A percentile compares a stretch with the other conserved stretches of the same genome.
Conservation (phyloP, 257 asterid species). For the Scutellaria barbata region DNA sequence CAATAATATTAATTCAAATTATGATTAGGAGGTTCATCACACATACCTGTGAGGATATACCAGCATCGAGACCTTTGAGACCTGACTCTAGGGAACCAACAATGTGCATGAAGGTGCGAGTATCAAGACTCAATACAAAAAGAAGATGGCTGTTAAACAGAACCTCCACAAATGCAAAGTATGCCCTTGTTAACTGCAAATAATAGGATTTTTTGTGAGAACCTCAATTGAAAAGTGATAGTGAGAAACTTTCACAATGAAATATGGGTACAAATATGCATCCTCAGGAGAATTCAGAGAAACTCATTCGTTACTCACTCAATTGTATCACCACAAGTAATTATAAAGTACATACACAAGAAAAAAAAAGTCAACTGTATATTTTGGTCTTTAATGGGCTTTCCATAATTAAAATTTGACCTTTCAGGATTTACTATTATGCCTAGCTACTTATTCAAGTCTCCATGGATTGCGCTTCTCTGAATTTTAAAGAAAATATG, state of each 20-base stretch:
- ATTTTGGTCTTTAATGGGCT: slow-evolving; percentile 20
- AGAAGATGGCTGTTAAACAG: slow-evolving; percentile 79
- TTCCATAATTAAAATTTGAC: background rate
- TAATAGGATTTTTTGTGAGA: slow-evolving; percentile 32
- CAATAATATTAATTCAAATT: slow-evolving; percentile 24
- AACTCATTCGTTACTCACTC: slow-evolving; percentile 22
- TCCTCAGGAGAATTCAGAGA: background rate
- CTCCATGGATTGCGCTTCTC: slow-evolving; percentile 7
- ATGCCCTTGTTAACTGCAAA: slow-evolving; percentile 91
- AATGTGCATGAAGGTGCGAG: slow-evolving; percentile 81
- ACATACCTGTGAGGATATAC: slow-evolving; percentile 89
- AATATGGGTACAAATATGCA: slow-evolving; percentile 7
- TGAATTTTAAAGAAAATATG: background rate
- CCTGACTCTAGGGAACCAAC: slow-evolving; percentile 96
- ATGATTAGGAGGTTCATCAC: slow-evolving; percentile 17
- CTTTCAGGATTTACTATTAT: slow-evolving; percentile 13
- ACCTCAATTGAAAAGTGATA: slow-evolving; percentile 26
- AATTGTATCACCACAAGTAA: background rate
- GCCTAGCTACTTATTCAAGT: slow-evolving; percentile 17
- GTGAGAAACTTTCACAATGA: slow-evolving; percentile 2
- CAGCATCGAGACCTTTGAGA: slow-evolving; percentile 86
- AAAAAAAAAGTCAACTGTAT: background rate
- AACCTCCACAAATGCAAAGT: slow-evolving; percentile 89
- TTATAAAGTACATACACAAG: background rate
- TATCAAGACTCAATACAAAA: slow-evolving; percentile 74